A percentile compares a stretch with the other conserved stretches of the same genome.
phyloP scores from a whole-genome alignment of 352 stramenopile species.

The Globisporangium echinulatum region DNA sequence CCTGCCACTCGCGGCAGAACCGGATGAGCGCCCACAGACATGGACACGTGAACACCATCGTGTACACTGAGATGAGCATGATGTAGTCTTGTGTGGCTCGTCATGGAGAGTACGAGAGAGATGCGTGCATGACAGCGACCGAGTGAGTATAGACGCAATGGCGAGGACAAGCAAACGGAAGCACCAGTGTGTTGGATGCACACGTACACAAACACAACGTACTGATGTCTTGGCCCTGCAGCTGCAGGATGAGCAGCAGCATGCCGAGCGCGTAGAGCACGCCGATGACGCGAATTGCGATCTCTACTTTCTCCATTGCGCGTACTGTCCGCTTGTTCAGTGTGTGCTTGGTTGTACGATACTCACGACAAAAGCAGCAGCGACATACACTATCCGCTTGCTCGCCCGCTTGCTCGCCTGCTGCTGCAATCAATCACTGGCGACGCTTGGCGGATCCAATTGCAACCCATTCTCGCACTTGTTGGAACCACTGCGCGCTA shows the following conservation, averaged over 20 bases:
- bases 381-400: too few species aligned
- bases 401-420: too few species aligned
- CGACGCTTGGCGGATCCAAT: too few species aligned
- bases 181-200: too few species aligned
- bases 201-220: neutral
- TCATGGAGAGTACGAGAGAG: neutral
- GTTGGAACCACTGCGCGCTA: too few species aligned
- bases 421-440: too few species aligned
- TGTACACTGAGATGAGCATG: slow-evolving; percentile 73
- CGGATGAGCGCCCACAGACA: slow-evolving; percentile 79
- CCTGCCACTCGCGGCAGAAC: slow-evolving; percentile 55
- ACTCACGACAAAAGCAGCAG: too few species aligned
- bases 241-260: slow-evolving; percentile 37
- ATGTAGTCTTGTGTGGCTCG: slow-evolving; percentile 36
- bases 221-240: slow-evolving; percentile 59
- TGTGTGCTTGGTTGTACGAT: too few species aligned
- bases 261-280: slow-evolving; percentile 49
- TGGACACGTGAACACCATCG: slow-evolving; percentile 78
- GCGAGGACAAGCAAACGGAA: neutral
- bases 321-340: neutral
- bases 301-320: slow-evolving; percentile 61
- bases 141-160: neutral
- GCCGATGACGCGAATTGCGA: slow-evolving; percentile 55
- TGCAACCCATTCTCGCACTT: too few species aligned
- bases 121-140: neutral